Percentiles rank a stretch among this genome's conserved stretches.
phyloP scores from a whole-genome alignment of 140 eudicot genomes.

The Bidens hawaiensis region DNA sequence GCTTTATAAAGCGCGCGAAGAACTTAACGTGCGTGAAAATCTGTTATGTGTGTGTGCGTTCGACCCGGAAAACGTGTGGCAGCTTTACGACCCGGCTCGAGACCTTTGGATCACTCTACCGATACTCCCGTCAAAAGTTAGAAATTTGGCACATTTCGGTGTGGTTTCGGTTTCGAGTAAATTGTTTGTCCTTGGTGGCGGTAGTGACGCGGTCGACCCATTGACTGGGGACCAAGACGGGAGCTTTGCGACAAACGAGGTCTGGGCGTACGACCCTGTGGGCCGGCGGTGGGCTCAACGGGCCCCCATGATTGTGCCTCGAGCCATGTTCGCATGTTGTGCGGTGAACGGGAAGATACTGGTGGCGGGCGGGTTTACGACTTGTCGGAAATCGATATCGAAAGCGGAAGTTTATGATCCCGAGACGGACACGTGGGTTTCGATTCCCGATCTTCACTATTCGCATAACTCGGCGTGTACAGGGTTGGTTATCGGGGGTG shows the following conservation, averaged over 20 bases:
- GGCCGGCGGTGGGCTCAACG: slow-evolving; percentile 64
- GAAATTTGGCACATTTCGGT: slow-evolving; percentile 79
- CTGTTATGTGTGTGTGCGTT: slow-evolving; percentile 80
- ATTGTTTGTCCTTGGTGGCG: slow-evolving; percentile 88
- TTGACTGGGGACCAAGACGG: slow-evolving; percentile 92
- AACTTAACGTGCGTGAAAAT: slow-evolving; percentile 58
- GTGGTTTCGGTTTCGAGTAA: slow-evolving; percentile 73
- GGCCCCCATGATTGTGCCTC: slow-evolving; percentile 80
- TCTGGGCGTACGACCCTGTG: slow-evolving; percentile 85
- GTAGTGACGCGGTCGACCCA: slow-evolving; percentile 93
- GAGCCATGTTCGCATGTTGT: slow-evolving; percentile 97
- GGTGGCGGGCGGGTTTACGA: slow-evolving; percentile 96
- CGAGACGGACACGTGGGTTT: slow-evolving; percentile 57
- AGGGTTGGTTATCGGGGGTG: slow-evolving; percentile 60
- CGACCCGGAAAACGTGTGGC: slow-evolving; percentile 93
- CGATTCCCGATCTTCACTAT: slow-evolving; percentile 75
- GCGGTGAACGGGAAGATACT: slow-evolving; percentile 75
- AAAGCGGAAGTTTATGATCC: slow-evolving; percentile 84
- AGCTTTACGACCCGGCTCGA: slow-evolving; percentile 72
- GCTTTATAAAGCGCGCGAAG: slow-evolving; percentile 76
- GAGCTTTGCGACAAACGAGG: slow-evolving; percentile 72
- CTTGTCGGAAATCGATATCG: slow-evolving; percentile 78
- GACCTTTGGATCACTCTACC: slow-evolving; percentile 95
- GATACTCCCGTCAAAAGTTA: slow-evolving; percentile 67
- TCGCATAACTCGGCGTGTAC: slow-evolving; percentile 77